phyloP scores from a whole-genome alignment of 225 moss, liverwort and hornwort species.

The Pseudisothecium myosuroides region DNA sequence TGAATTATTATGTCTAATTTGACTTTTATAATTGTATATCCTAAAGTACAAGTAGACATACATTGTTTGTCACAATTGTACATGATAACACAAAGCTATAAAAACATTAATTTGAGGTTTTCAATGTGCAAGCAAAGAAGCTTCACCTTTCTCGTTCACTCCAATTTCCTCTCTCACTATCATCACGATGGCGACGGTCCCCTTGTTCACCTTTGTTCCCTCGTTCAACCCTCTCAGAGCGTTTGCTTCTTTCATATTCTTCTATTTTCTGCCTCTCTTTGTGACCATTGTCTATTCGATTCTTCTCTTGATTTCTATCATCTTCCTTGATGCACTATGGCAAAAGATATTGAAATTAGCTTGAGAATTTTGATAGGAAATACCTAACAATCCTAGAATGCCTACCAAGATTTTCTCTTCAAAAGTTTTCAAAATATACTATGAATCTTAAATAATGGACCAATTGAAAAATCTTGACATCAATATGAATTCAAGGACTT shows the following conservation, averaged over 20 bases:
- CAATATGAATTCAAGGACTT: neutral
- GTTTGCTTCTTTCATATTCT: slow-evolving; percentile 2
- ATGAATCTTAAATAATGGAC: neutral
- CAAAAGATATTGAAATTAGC: neutral
- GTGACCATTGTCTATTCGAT: slow-evolving; percentile 9
- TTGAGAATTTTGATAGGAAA: neutral
- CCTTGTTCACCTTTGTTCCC: slow-evolving; percentile 8
- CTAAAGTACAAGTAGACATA: neutral
- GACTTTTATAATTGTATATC: neutral
- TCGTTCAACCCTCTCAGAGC: neutral
- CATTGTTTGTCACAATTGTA: neutral
- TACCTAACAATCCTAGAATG: neutral
- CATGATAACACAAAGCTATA: neutral
- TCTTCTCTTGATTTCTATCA: slow-evolving; percentile 9
- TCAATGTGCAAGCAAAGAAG: neutral
- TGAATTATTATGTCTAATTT: neutral
- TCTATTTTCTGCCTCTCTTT: slow-evolving; percentile 22
- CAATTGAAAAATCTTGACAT: neutral
- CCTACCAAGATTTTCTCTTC: neutral
- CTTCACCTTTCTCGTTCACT: slow-evolving; percentile 31
- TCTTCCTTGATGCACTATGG: slow-evolving; percentile 6
- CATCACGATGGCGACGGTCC: slow-evolving; percentile 4
- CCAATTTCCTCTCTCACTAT: slow-evolving; percentile 14
- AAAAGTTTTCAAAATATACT: neutral
- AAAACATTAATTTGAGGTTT: neutral